Base-by-base conservation (phyloP, 768 basidiomycete genomes). In the Chlorophyllum brunneum region DNA sequence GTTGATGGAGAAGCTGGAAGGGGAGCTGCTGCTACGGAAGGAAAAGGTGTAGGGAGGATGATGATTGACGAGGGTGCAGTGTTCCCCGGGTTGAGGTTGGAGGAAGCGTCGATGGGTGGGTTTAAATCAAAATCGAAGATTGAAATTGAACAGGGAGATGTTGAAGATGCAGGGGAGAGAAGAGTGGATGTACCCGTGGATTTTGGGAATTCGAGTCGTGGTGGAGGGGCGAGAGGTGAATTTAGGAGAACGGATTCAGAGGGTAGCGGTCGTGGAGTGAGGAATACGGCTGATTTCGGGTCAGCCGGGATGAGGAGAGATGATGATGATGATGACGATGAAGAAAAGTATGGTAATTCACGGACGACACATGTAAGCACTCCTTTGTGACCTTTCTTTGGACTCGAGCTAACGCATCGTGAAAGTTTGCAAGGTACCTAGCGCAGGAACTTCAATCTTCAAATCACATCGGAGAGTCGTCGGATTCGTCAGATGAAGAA, bases 381-480 rank as follows among this genome's bases (percentile, higher is more conserved):
- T 41, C 16, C 39, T 18, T 40, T 47, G 39, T 48, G 24, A 30
- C 33, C 41, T 57, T 39, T 55, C 40, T n/a, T 30, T 55, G 47
- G 40, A 29, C 26, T 20, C 15, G 37, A 27, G 23, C 23, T 56
- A 39, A 54, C 18, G 39, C 39, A 20, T 48, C 50, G 16, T 36
- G 23, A 26, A 22, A 93, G 90, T 93, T 94, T 66, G 86, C 88
- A 15, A 77, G 82, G 26, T 93, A 92, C 62, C 74, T 91, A 26
- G 81, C 82, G 4, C 81, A 85, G 55, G 87, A 91, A 60, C 84
- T 91, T 58, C 80, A 82, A 51, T 70, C 81, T 0, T 71, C 78
- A 22, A 84, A 84, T 51, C 77, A 77, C 44, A 76, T 82, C 54
- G 79, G 73, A 20, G 78, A 77, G 65, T 61, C 80, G 54, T 64